Conservation (phyloP, 768 basidiomycete genomes). For the Mycena latifolia region DNA sequence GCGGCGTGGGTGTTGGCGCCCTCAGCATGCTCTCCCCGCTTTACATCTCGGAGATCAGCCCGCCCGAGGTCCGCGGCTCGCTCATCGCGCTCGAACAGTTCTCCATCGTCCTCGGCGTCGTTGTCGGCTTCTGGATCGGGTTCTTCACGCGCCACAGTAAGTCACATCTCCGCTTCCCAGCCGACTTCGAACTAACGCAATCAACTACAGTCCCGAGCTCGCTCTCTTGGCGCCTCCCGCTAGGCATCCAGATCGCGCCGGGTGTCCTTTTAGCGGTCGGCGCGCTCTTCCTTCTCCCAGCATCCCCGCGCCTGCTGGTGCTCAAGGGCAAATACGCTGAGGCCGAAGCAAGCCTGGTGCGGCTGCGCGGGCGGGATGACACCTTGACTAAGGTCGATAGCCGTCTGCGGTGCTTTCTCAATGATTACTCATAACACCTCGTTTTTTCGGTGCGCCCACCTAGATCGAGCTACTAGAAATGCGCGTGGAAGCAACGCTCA, state of each 20-base stretch:
- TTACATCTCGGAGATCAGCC: conserved; percentile 89
- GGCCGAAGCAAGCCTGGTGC: conserved; percentile 68
- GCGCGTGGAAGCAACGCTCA: conserved; percentile 72
- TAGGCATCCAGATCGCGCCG: conserved; percentile 78
- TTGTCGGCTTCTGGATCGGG: conserved; percentile 87
- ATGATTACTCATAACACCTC: background rate
- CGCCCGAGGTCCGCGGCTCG: conserved; percentile 84
- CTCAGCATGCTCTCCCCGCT: conserved; percentile 84
- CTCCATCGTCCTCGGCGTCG: conserved; percentile 84
- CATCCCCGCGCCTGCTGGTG: conserved; percentile 72
- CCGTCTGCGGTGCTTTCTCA: too few species aligned
- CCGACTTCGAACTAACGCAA: background rate
- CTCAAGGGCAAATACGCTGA: conserved; percentile 67
- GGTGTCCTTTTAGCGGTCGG: conserved; percentile 76
- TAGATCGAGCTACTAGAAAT: conserved; percentile 85
- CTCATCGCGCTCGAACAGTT: conserved; percentile 85
- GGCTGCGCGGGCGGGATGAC: conserved; percentile 64
- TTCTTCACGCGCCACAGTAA: conserved; percentile 76
- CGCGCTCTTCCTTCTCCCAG: conserved; percentile 64
- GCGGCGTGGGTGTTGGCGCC: conserved; percentile 86
- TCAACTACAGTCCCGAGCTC: conserved; percentile 64
- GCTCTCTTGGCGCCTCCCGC: conserved; percentile 82
- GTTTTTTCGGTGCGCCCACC: background rate
- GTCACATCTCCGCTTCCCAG: conserved; percentile 33
- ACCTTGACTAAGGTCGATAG: conserved; percentile 62